Evolutionary conservation across 331 rosid genomes (phyloP), one percentile per base, ranked within the genome.

Genomic region (Saraca asoca): DNA sequence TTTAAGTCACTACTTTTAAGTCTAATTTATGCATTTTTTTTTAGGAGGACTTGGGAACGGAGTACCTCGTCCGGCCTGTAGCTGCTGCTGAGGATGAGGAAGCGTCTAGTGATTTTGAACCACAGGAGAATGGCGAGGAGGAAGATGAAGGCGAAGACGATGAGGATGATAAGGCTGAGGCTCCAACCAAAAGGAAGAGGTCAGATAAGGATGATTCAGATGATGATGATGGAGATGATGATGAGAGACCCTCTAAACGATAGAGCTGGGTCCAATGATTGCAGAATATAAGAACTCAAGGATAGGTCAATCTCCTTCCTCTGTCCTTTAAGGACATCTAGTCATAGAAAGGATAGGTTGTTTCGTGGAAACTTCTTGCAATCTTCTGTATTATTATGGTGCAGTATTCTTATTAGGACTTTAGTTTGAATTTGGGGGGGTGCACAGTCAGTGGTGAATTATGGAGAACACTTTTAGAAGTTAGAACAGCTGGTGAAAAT

Each of bases 31-130:
- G 9, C 16, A 66, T 43, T 31, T 13, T 43, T 31, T 13, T 72
- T n/a, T 15, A 86, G 91, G 85, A 60, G 75, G 91, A 91, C 56
- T 63, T 86, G 83, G 97, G 96, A 46, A 91, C 97, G 0, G 96
- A 86, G 62, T 83, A 76, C 75, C 91, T 88, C 13, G 91, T 86
- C 7, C 84, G 95, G 33, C 96, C 97, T 0, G 65, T 88, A 74
- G 86, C 74, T 18, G 74, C 60, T 7, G 83, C 94, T 1, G 97
- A 86, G 74, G 97, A 88, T 55, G 97, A 88, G 69, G 95, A 88
- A 55, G 96, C 87, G 57, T 87, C 91, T 1, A 88, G 96, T 42
- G 96, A 91, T 76, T 86, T 88, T 78, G 97, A 91, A 35, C 96
- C 95, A 0, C 88, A 75, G 64, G 88, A 83, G 85, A 91, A 91